A percentile compares a stretch with the other conserved stretches of the same genome.
Evolutionary conservation across 352 stramenopile genomes (phyloP).

Genomic region (Thalassiosira oceanica): DNA sequence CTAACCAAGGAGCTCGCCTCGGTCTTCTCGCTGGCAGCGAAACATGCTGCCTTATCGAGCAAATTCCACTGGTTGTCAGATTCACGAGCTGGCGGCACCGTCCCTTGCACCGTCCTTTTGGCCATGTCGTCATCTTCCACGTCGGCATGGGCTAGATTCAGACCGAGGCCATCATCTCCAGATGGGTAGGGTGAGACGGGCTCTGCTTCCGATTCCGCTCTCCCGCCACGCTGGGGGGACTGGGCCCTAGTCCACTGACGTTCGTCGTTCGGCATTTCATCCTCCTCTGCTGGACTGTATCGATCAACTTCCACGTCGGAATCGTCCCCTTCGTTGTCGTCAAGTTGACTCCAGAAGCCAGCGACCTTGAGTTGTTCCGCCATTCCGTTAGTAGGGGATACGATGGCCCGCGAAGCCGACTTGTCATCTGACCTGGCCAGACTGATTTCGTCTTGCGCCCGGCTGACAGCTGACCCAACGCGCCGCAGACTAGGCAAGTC

Average conservation of each 20-base stretch:
- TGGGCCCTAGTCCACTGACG: slow-evolving; percentile 7
- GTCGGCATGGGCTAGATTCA: not conserved
- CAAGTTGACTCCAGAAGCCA: slow-evolving; percentile 50
- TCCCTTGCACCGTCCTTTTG: not conserved
- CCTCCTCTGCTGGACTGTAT: slow-evolving; percentile 10
- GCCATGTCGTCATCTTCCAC: slow-evolving; percentile 3
- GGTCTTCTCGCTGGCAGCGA: slow-evolving; percentile 4
- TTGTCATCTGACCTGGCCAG: not conserved
- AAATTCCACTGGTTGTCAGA: slow-evolving; percentile 33
- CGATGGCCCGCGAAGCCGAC: not conserved
- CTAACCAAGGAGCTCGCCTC: not conserved
- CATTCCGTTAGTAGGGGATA: not conserved
- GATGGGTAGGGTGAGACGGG: not conserved
- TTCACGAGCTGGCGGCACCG: too few relatives aligned
- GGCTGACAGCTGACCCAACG: not conserved
- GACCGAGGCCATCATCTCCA: not conserved
- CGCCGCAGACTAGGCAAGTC: slow-evolving; percentile 34
- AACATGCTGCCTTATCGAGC: slow-evolving; percentile 33
- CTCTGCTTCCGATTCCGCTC: not conserved
- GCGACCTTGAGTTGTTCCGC: slow-evolving; percentile 29
- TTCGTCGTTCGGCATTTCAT: slow-evolving; percentile 40
- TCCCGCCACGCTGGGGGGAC: not conserved
- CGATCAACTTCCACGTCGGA: not conserved
- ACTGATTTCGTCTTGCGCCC: not conserved
- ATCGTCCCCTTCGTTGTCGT: slow-evolving; percentile 10